Evolutionary conservation across 768 basidiomycete species (phyloP).

Genomic region (Mycena rosella): DNA sequence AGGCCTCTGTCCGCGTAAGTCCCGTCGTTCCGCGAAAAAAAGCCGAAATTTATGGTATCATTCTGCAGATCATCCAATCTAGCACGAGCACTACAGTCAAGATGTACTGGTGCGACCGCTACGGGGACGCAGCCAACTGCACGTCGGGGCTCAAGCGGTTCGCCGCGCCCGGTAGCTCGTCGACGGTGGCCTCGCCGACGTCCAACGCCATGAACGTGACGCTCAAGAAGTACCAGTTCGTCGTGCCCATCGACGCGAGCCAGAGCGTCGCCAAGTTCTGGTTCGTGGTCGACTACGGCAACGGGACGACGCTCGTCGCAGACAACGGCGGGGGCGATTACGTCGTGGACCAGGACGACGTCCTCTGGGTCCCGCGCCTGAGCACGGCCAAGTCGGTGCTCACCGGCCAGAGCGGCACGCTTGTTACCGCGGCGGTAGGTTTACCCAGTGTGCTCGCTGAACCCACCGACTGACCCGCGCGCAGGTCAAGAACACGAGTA

Average conservation of each 20-base stretch:
- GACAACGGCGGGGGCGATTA: conserved; percentile 34
- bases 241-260: conserved; percentile 34
- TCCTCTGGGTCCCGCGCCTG: conserved; percentile 31
- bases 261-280: conserved; percentile 39
- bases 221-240: conserved; percentile 37
- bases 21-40: neutral
- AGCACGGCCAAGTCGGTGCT: conserved; percentile 32
- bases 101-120: conserved; percentile 40
- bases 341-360: conserved; percentile 29
- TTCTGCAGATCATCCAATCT: neutral
- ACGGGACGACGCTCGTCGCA: conserved; percentile 29
- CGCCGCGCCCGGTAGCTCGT: conserved; percentile 12
- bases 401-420: conserved; percentile 5
- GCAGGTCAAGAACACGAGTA: conserved; percentile 43
- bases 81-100: conserved; percentile 20
- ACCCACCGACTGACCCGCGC: neutral
- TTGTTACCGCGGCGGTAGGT: conserved; percentile 8
- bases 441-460: conserved; percentile 34
- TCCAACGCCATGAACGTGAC: conserved; percentile 26
- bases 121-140: conserved; percentile 29
- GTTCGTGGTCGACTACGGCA: conserved; percentile 36
- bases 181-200: conserved; percentile 25
- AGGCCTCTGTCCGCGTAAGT: conserved; percentile 32
- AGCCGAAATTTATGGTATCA: neutral
- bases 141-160: conserved; percentile 18